Conservation (phyloP, 108 stramenopile genomes). For the Cyclotella kingstonii region DNA sequence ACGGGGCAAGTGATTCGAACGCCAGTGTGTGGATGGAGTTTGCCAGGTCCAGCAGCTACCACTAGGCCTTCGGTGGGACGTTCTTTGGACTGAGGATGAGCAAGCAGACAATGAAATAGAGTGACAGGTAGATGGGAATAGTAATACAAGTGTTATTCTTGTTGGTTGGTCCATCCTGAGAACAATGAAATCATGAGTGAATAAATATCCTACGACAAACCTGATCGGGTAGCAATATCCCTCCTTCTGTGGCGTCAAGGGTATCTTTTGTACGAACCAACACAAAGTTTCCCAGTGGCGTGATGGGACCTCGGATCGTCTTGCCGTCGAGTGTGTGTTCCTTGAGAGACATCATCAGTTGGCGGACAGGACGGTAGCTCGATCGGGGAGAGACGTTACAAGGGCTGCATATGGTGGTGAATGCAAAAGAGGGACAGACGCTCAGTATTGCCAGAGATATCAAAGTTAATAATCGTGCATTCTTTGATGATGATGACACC, state of each 20-base stretch:
- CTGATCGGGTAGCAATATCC: constrained; percentile 88
- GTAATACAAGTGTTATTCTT: background rate
- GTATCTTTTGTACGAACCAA: constrained; percentile 84
- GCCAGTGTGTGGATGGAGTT: constrained; percentile 86
- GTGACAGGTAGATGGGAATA: background rate
- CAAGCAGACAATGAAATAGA: too few relatives aligned
- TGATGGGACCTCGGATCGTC: constrained; percentile 78
- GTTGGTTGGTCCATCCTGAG: too few relatives aligned
- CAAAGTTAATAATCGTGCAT: too few relatives aligned
- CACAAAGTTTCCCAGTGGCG: constrained; percentile 83
- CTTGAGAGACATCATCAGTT: constrained; percentile 3
- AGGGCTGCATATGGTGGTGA: constrained; percentile 5
- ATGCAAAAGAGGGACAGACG: constrained; percentile 8
- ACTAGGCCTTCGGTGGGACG: constrained; percentile 90
- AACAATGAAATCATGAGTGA: too few relatives aligned
- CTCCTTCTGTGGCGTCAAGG: constrained; percentile 85
- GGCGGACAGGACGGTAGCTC: constrained; percentile 2
- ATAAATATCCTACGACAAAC: too few relatives aligned
- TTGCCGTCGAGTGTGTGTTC: constrained; percentile 65
- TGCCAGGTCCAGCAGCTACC: constrained; percentile 88
- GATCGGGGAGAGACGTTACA: background rate
- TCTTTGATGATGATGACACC: constrained; percentile 8
- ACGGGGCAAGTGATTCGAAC: constrained; percentile 83
- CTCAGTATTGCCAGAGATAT: constrained; percentile 1
- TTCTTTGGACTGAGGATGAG: constrained; percentile 61